Percentiles rank a stretch among this genome's conserved stretches.
Evolutionary conservation across 2,329 filamentous ascomycete genomes (phyloP).

Genomic region (Monosporascus sp.): DNA sequence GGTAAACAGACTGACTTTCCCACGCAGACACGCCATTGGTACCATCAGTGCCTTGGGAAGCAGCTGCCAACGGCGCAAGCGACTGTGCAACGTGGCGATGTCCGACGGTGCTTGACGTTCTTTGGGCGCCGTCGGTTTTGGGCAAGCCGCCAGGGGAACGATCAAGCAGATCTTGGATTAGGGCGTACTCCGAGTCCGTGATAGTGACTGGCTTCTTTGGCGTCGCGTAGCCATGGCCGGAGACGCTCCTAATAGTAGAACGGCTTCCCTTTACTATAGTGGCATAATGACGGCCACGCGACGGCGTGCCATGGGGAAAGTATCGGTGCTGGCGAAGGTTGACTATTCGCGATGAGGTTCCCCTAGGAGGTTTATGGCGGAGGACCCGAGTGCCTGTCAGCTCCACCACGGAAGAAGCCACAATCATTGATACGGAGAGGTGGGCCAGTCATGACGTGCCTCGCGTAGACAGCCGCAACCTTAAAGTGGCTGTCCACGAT

Average conservation of each 20-base stretch:
- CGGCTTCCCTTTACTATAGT: background rate
- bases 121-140: background rate
- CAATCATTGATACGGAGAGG: slow-evolving; percentile 13
- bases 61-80: no score
- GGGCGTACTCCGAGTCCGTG: slow-evolving; percentile 5
- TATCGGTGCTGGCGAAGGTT: slow-evolving; percentile 17
- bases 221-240: slow-evolving; percentile 5
- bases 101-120: no score
- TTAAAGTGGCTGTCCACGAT: background rate
- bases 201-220: slow-evolving; percentile 1
- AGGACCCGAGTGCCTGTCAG: slow-evolving; percentile 18
- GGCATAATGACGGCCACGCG: background rate
- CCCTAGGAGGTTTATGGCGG: slow-evolving; percentile 15
- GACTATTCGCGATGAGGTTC: slow-evolving; percentile 21
- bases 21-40: no score
- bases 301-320: slow-evolving; percentile 3
- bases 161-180: slow-evolving; percentile 9
- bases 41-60: no score
- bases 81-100: no score
- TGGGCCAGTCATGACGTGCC: background rate
- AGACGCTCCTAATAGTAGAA: background rate
- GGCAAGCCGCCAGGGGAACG: background rate
- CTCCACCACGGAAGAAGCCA: slow-evolving; percentile 12
- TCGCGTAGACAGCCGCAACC: background rate
- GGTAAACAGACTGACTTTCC: background rate